Base-by-base conservation (phyloP, 352 stramenopile species). In the Globisporangium ultimum region DNA sequence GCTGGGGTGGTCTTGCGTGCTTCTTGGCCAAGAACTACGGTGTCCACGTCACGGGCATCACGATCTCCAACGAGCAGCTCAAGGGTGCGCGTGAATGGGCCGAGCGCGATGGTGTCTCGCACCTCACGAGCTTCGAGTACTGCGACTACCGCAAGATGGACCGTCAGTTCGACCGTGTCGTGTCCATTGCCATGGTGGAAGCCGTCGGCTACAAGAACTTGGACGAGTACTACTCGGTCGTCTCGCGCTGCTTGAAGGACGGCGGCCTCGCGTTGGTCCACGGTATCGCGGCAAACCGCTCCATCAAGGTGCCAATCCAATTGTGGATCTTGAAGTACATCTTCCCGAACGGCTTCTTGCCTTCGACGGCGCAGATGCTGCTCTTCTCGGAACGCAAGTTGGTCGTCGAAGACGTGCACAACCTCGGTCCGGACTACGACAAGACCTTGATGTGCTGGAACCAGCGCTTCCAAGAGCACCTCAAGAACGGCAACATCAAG, bases 301-400 rank as follows among this genome's bases (percentile, higher is more conserved):
- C 81, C 60, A 85, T 88, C 58, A 87, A 93, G 77, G 85, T 88
- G 42, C 76, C 80, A 32, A 83, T 78, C 64, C 87, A 90, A 72
- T 74, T 86, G 64, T 96, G 89, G 80, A 91, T 96, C 62, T 80
- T 93, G 61, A 93, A 92, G 72, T 95, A 93, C 79, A 96, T 96
- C 71, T 96, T 96, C 69, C 88, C 88, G 21, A 94, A 94, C 55
- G 88, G 88, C 58, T 91, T 93, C 71, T 47, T 95, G 57, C 85
- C 87, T 54, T 95, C 80, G 48, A 66, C 89, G 18, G 72, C 78
- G 56, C 80, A 93, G 64, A 84, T 90, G 73, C 61, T 90, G 41
- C 60, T 64, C n/a, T 89, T 88, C 58, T 71, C 84, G 15, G 84
- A 94, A 68, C 79, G 81, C 72, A 92, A 89, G 70, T 60, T 94